Evolutionary conservation across 805 yeast species (phyloP), one percentile per base, ranked within the genome.

Genomic region (Tetrapisispora namnaoensis): DNA sequence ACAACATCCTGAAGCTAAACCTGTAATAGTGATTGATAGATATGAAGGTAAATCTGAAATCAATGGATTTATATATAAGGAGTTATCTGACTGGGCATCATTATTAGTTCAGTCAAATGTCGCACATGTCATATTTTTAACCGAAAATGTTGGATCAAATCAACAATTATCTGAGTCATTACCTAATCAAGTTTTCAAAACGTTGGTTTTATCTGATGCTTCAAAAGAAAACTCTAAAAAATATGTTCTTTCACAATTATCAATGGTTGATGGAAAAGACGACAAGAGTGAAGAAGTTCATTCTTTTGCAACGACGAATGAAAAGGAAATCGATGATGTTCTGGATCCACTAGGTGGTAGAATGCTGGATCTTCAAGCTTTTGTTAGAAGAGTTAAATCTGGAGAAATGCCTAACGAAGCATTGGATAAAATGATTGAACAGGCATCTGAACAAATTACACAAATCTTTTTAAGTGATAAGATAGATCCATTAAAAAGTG

Each of bases 261-360:
- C 17, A 20, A 2, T 59, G 58, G 34, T 11, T 42, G 28, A 69
- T 66, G 40, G 45, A 24, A 14, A 35, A 39, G 35, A 44, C 20
- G 37, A 34, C 20, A 17, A 37, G 3, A 37, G 43, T 17, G 11
- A 5, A 1, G n/a, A 36, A 24, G 13, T 11, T 10, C 16, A 36
- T 36, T 4, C 41, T 9, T 37, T 59, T n/a, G 30, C 35, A 4
- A 44, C 32, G 17, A 17, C 56, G 5, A 65, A 61, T 6, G 61
- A 64, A 7, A 41, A 35, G 11, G 73, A 72, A 10, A 71, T 89
- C 22, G 82, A 78, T 22, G 66, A 69, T 5, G 75, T 82, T 32
- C 68, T 90, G 34, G 78, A 70, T 27, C 95, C 95, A 13, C 68
- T 93, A 27, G 99, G 99, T 20, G 99, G 99, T 38, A 79, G 99